A percentile compares a stretch with the other conserved stretches of the same genome.
phyloP scores from a whole-genome alignment of 1,284 basidiomycete species.

The Abortiporus biennis region DNA sequence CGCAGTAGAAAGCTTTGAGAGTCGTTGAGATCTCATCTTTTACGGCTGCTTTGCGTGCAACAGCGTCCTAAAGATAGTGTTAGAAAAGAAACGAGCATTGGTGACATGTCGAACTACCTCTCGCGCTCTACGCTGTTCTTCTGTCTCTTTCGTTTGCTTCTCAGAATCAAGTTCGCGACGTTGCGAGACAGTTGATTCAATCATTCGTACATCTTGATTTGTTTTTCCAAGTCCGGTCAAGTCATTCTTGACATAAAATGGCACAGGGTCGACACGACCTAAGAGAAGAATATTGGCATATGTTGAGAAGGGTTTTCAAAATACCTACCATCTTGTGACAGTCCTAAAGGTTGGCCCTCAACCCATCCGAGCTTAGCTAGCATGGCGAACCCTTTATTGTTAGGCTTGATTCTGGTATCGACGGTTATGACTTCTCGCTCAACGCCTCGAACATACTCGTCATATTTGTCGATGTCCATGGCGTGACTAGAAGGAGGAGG shows the following conservation, averaged over 20 bases:
- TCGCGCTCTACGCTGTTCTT: constrained; percentile 62
- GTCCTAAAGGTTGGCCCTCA: constrained; percentile 69
- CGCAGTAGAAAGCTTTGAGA: constrained; percentile 71
- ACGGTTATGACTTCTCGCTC: constrained; percentile 62
- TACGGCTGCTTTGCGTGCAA: constrained; percentile 60
- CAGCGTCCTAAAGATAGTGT: constrained; percentile 43
- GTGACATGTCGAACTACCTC: constrained; percentile 41
- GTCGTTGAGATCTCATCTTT: constrained; percentile 60
- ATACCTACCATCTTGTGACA: constrained; percentile 63
- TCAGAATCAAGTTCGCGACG: constrained; percentile 74
- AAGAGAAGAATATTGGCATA: background rate
- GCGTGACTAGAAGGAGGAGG: constrained; percentile 31
- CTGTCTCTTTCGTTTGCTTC: constrained; percentile 69
- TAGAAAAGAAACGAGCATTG: constrained; percentile 4
- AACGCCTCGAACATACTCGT: constrained; percentile 50
- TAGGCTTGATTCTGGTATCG: constrained; percentile 68
- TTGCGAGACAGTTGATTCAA: constrained; percentile 76
- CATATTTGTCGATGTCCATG: constrained; percentile 64
- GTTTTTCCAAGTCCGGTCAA: constrained; percentile 72
- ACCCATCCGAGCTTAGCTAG: constrained; percentile 77
- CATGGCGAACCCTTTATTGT: constrained; percentile 75
- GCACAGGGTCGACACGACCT: constrained; percentile 78
- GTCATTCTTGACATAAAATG: constrained; percentile 73
- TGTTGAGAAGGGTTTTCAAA: constrained; percentile 2
- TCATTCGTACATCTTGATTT: constrained; percentile 71